Percentiles rank a stretch among this genome's conserved stretches.
Conservation (phyloP, 2,329 filamentous ascomycete species). For the Apiospora phragmitis region DNA sequence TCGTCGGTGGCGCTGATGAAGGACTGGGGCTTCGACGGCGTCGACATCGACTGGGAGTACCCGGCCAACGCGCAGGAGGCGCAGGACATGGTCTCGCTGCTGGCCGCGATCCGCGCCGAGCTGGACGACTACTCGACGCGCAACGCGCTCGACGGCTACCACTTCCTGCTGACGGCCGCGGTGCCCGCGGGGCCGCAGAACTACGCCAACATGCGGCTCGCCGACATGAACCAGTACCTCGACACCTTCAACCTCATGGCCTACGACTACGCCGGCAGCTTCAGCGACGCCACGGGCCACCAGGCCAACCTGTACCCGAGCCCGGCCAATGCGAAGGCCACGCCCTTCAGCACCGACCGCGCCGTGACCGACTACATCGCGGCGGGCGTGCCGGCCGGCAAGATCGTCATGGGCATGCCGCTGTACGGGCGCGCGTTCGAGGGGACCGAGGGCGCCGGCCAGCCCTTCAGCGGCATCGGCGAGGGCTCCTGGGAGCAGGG, state of each 20-base stretch:
- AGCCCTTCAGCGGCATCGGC: conserved; percentile 63
- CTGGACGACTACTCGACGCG: conserved; percentile 49
- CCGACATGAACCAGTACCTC: conserved; percentile 45
- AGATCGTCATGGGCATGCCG: conserved; percentile 78
- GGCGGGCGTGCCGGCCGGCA: conserved; percentile 61
- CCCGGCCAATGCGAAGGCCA: conserved; percentile 52
- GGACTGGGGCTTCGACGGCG: conserved; percentile 63
- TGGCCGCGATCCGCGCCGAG: conserved; percentile 44
- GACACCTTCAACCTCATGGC: conserved; percentile 67
- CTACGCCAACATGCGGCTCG: conserved; percentile 48
- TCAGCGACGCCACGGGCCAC: conserved; percentile 65
- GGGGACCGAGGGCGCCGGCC: conserved; percentile 63
- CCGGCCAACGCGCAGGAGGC: conserved; percentile 38
- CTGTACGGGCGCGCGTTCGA: conserved; percentile 76
- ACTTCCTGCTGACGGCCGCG: conserved; percentile 56
- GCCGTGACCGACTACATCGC: conserved; percentile 67
- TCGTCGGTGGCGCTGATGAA: conserved; percentile 69
- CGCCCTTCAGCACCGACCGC: conserved; percentile 68
- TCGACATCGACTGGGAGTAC: conserved; percentile 44
- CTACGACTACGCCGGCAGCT: conserved; percentile 73
- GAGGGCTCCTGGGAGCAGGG: conserved; percentile 71
- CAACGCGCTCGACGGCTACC: conserved; percentile 44
- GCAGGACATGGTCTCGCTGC: conserved; percentile 44
- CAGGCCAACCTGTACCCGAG: conserved; percentile 70
- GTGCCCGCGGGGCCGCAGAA: conserved; percentile 48